Evolutionary conservation across 345 rosid genomes (phyloP).

Genomic region (Sisymbrium irio): DNA sequence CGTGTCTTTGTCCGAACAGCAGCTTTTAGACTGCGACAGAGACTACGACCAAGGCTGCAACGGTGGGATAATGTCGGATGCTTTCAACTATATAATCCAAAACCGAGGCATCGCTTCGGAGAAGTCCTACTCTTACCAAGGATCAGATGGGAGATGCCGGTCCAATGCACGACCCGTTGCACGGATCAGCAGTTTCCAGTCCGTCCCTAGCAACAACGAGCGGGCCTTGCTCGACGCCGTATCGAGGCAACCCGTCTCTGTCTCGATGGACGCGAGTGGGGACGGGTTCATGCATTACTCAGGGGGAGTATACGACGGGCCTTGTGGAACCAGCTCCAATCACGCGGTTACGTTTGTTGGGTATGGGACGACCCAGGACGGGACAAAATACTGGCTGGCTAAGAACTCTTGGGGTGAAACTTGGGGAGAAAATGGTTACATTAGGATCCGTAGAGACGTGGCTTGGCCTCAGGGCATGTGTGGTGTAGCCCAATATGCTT

Average conservation of each 20-base stretch:
- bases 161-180: constrained; percentile 33
- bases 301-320: constrained; percentile 44
- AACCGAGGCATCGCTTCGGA: constrained; percentile 51
- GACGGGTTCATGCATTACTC: constrained; percentile 41
- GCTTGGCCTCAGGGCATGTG: constrained; percentile 51
- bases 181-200: constrained; percentile 45
- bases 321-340: constrained; percentile 41
- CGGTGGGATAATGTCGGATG: constrained; percentile 57
- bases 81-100: constrained; percentile 43
- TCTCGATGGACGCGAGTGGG: constrained; percentile 41
- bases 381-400: constrained; percentile 55
- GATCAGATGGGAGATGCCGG: constrained; percentile 30
- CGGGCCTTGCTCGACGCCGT: constrained; percentile 49
- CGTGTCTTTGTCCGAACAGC: constrained; percentile 30
- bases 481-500: constrained; percentile 46
- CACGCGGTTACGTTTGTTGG: constrained; percentile 60
- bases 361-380: constrained; percentile 42
- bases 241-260: constrained; percentile 55
- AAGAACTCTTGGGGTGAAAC: constrained; percentile 63
- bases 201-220: constrained; percentile 50
- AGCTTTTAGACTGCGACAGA: constrained; percentile 34
- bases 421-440: constrained; percentile 61
- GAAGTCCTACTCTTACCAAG: constrained; percentile 47
- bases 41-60: constrained; percentile 41
- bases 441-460: constrained; percentile 47